Conservation (phyloP, 371 early-diverging fungal genomes). For the Mucor indicus region DNA sequence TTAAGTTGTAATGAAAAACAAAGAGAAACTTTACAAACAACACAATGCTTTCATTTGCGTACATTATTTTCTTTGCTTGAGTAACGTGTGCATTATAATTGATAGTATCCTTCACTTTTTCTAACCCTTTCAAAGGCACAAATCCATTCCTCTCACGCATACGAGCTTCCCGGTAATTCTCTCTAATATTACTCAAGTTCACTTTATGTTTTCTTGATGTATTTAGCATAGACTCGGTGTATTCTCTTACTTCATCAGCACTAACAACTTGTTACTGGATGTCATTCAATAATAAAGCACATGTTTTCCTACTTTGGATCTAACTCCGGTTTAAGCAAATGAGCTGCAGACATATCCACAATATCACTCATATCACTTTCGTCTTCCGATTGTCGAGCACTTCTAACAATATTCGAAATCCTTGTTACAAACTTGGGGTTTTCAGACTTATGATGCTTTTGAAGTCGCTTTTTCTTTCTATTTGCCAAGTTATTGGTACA, state of each 20-base stretch:
- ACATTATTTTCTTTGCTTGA: conserved; percentile 12
- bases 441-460: conserved; percentile 19
- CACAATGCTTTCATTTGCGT: conserved; percentile 23
- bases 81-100: conserved; percentile 11
- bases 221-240: conserved; percentile 2
- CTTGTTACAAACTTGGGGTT: conserved; percentile 17
- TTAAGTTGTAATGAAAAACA: not conserved
- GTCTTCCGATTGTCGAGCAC: conserved; percentile 19
- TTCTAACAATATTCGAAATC: conserved; percentile 20
- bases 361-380: conserved; percentile 16
- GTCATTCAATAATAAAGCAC: not conserved
- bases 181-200: conserved; percentile 30
- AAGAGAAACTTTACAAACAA: conserved; percentile 19
- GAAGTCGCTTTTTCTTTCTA: conserved; percentile 31
- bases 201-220: conserved; percentile 12
- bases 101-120: conserved; percentile 3
- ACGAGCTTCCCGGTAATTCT: conserved; percentile 37
- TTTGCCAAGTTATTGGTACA: conserved; percentile 21
- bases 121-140: not conserved
- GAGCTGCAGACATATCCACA: conserved; percentile 16
- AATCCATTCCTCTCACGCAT: conserved; percentile 27
- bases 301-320: conserved; percentile 36
- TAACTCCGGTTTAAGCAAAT: conserved; percentile 40
- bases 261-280: conserved; percentile 6
- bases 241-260: conserved; percentile 26